Conservation (phyloP, 352 stramenopile genomes). For the Aphanomyces euteiches region DNA sequence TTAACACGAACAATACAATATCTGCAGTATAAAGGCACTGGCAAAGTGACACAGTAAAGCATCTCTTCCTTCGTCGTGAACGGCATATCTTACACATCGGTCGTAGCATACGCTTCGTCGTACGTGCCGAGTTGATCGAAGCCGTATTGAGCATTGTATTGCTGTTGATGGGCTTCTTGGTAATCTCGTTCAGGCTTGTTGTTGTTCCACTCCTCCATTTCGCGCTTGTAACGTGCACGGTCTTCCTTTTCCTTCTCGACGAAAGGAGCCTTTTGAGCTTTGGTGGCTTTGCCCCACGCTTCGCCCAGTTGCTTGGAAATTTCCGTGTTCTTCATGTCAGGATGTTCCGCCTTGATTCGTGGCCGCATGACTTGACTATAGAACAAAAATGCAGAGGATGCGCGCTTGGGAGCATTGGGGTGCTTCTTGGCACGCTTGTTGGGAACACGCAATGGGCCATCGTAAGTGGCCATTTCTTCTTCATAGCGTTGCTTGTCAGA, state of each 20-base stretch:
- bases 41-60: background rate
- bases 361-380: conserved; percentile 89
- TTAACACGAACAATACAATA: conserved; percentile 25
- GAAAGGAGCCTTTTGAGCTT: conserved; percentile 88
- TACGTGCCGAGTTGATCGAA: conserved; percentile 26
- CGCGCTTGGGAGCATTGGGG: conserved; percentile 90
- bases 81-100: conserved; percentile 18
- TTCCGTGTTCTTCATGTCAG: conserved; percentile 94
- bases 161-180: conserved; percentile 67
- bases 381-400: conserved; percentile 93
- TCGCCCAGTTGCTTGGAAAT: conserved; percentile 93
- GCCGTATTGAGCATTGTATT: conserved; percentile 46
- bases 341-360: conserved; percentile 88
- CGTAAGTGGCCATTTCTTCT: conserved; percentile 90
- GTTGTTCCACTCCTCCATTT: conserved; percentile 91
- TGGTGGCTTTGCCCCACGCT: conserved; percentile 87
- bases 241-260: conserved; percentile 90
- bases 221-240: conserved; percentile 89
- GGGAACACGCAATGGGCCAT: conserved; percentile 85
- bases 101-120: conserved; percentile 23
- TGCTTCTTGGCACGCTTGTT: conserved; percentile 96
- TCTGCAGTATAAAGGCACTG: background rate
- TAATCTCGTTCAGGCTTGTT: conserved; percentile 78
- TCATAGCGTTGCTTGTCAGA: conserved; percentile 93
- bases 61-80: background rate